phyloP scores from a whole-genome alignment of 257 asterid genomes.

The Salvia rosmarinus region DNA sequence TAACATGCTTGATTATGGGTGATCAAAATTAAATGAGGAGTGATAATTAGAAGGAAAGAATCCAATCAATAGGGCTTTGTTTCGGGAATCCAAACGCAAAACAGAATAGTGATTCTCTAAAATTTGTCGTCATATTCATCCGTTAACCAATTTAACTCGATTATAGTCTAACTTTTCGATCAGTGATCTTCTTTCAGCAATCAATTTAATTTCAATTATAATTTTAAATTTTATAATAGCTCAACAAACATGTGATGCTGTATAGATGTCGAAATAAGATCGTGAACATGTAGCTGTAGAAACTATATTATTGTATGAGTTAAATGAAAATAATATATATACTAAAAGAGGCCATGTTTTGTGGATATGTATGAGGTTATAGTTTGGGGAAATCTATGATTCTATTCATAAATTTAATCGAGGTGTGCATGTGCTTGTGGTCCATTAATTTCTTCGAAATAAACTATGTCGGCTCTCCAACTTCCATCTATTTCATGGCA shows the following conservation, averaged over 20 bases:
- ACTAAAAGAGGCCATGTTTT: constrained; percentile 17
- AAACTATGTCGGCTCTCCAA: not conserved
- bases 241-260: constrained; percentile 14
- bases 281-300: not conserved
- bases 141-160: not conserved
- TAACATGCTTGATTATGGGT: not conserved
- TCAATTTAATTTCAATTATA: no score
- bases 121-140: not conserved
- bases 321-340: not conserved
- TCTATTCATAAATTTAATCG: constrained; percentile 24
- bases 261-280: constrained; percentile 33
- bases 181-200: no score
- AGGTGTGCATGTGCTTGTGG: constrained; percentile 26
- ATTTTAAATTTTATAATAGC: not conserved
- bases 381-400: constrained; percentile 31
- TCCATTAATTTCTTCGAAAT: constrained; percentile 25
- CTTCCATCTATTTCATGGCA: not conserved
- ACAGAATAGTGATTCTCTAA: not conserved
- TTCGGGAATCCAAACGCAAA: not conserved
- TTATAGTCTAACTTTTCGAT: not conserved
- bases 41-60: not conserved
- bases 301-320: constrained; percentile 13
- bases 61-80: not conserved
- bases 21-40: not conserved
- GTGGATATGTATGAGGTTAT: constrained; percentile 17